Conservation (phyloP, 371 early-diverging fungal species). For the Synchytrium microbalum region DNA sequence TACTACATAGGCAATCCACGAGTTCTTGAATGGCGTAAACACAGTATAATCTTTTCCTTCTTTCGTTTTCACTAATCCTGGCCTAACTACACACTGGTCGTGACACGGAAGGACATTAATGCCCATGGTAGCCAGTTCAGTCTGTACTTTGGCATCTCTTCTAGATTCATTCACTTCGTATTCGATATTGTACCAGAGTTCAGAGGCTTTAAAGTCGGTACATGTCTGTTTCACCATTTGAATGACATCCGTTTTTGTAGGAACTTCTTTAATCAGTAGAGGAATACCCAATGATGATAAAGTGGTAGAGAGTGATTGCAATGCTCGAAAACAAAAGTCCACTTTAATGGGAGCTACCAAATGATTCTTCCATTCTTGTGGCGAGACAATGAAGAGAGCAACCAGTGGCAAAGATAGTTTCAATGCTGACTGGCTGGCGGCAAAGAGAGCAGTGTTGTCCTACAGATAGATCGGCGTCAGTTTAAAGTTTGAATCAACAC, state of each 20-base stretch:
- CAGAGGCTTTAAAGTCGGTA: slow-evolving; percentile 10
- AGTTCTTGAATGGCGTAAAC: slow-evolving; percentile 38
- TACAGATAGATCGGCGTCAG: too few relatives aligned
- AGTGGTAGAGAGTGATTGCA: slow-evolving; percentile 24
- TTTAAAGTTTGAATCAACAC: too few relatives aligned
- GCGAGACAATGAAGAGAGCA: slow-evolving; percentile 45
- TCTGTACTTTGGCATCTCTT: slow-evolving; percentile 26
- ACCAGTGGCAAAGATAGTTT: slow-evolving; percentile 17
- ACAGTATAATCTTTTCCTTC: slow-evolving; percentile 27
- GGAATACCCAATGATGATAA: slow-evolving; percentile 42
- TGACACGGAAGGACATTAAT: slow-evolving; percentile 29
- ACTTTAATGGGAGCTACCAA: slow-evolving; percentile 43
- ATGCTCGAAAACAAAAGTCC: slow-evolving; percentile 46
- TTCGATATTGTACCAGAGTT: slow-evolving; percentile 37
- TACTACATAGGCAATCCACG: not conserved
- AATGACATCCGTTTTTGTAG: slow-evolving; percentile 18
- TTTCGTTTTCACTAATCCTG: slow-evolving; percentile 33
- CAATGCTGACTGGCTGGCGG: slow-evolving; percentile 8
- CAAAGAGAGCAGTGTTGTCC: slow-evolving; percentile 27
- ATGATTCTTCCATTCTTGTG: slow-evolving; percentile 45
- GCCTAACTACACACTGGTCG: slow-evolving; percentile 49
- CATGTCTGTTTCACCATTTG: slow-evolving; percentile 15
- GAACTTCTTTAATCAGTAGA: slow-evolving; percentile 30
- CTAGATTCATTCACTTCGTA: slow-evolving; percentile 38
- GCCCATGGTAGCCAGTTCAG: slow-evolving; percentile 1